Conservation (phyloP, 306 rosid genomes). For the Trifolium repens region DNA sequence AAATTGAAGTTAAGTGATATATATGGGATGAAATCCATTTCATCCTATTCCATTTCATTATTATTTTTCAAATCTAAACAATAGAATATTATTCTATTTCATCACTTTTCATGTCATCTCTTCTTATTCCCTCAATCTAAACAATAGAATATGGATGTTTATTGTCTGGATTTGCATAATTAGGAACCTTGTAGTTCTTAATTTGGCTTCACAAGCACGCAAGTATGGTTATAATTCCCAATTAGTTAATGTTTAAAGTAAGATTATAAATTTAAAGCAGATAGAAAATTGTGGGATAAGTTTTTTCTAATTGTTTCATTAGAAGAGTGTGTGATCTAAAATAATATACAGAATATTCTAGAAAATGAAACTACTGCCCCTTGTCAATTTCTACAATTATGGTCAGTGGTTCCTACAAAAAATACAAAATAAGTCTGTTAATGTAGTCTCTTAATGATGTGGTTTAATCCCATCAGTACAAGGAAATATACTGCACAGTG, state of each 20-base stretch:
- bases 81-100: too few relatives aligned
- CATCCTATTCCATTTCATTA: too few relatives aligned
- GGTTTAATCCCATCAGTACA: neutral
- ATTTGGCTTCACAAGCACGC: slow-evolving; percentile 7
- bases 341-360: slow-evolving; percentile 1
- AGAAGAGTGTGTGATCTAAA: slow-evolving; percentile 6
- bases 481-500: slow-evolving; percentile 1
- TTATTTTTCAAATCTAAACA: too few relatives aligned
- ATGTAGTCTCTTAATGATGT: neutral
- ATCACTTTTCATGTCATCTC: too few relatives aligned
- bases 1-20: too few relatives aligned
- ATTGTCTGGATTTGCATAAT: slow-evolving; percentile 37
- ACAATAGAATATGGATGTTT: too few relatives aligned
- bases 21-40: too few relatives aligned
- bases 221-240: neutral
- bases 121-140: too few relatives aligned
- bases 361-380: neutral
- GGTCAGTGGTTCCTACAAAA: neutral
- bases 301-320: neutral
- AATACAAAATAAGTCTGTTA: neutral
- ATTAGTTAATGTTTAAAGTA: slow-evolving; percentile 34
- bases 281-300: neutral
- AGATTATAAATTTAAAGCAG: slow-evolving; percentile 16
- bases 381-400: slow-evolving; percentile 15
- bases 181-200: neutral